These are phyloP conservation scores for Cercospora sp. DNA, from an alignment of 2,329 filamentous ascomycete genomes.

Conservation along the genomic window DNA sequence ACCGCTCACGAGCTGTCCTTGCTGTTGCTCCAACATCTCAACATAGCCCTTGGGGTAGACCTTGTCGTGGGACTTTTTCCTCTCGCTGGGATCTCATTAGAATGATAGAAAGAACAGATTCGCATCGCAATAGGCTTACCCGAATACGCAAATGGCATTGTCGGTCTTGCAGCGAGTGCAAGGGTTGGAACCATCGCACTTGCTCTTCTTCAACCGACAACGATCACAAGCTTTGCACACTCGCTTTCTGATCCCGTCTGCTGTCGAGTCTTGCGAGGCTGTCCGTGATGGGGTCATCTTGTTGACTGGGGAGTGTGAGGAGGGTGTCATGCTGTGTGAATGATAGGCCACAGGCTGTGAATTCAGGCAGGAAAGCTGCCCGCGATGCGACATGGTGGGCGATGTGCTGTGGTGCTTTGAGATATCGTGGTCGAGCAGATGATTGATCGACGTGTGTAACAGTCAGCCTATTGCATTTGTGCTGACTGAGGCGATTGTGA, in stretches of 20 bases:
- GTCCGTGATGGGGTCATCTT: constrained; percentile 31
- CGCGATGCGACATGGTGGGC: constrained; percentile 24
- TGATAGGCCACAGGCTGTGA: constrained; percentile 24
- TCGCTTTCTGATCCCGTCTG: constrained; percentile 53
- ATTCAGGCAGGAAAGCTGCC: constrained; percentile 26
- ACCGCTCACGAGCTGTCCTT: constrained; percentile 61
- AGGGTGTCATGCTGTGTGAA: constrained; percentile 28
- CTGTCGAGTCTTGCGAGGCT: constrained; percentile 31
- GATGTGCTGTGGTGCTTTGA: neutral
- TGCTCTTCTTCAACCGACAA: constrained; percentile 67
- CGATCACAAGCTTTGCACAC: constrained; percentile 68
- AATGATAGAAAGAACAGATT: neutral
- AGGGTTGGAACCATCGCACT: constrained; percentile 64
- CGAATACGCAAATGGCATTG: constrained; percentile 66
- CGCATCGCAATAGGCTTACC: constrained; percentile 36
- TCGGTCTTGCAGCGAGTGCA: constrained; percentile 64
- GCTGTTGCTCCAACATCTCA: constrained; percentile 68
- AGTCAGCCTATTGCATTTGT: neutral
- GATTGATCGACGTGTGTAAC: neutral
- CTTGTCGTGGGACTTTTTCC: constrained; percentile 67
- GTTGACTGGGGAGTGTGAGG: constrained; percentile 27
- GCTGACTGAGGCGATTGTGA: neutral
- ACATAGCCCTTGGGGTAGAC: constrained; percentile 69
- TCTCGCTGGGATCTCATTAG: constrained; percentile 44
- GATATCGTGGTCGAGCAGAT: neutral